A percentile compares a stretch with the other conserved stretches of the same genome.
phyloP scores from a whole-genome alignment of 345 rosid species.

The Eucalyptus cladocalyx region DNA sequence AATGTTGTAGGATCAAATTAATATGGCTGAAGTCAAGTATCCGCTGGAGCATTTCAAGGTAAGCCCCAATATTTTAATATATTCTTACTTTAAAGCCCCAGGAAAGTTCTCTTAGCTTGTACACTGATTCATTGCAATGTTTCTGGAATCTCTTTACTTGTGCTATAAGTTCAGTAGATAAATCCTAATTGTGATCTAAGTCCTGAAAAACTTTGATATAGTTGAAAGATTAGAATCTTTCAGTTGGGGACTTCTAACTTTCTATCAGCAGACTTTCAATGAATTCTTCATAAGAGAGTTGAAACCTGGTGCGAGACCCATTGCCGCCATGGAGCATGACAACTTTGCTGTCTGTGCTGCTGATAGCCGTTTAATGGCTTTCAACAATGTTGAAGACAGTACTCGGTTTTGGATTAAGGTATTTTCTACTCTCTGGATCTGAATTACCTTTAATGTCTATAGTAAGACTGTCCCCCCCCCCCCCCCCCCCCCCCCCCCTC shows the following conservation, averaged over 20 bases:
- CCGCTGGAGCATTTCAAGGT: constrained; percentile 89
- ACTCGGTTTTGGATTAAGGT: constrained; percentile 92
- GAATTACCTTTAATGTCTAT: not conserved
- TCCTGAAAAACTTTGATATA: not conserved
- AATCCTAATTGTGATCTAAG: not conserved
- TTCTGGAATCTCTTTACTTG: not conserved
- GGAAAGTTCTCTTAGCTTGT: not conserved
- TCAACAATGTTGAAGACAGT: constrained; percentile 52
- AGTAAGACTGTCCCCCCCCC: not conserved
- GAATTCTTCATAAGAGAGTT: constrained; percentile 86
- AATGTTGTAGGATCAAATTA: constrained; percentile 76
- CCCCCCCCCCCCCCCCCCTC: accelerated
- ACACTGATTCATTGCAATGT: not conserved
- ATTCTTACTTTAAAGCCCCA: not conserved
- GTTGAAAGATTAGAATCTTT: not conserved
- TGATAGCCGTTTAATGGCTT: constrained; percentile 87
- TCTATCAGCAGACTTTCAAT: constrained; percentile 63
- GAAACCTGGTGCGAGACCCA: constrained; percentile 72
- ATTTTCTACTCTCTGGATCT: not conserved
- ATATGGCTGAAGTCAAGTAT: constrained; percentile 79
- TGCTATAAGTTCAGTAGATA: not conserved
- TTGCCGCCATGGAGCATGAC: constrained; percentile 32
- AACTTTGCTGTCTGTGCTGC: constrained; percentile 74
- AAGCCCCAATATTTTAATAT: not conserved
- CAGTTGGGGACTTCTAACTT: not conserved